Evolutionary conservation across 225 moss, liverwort and hornwort species (phyloP).

Genomic region (Antitrichia curtipendula): DNA sequence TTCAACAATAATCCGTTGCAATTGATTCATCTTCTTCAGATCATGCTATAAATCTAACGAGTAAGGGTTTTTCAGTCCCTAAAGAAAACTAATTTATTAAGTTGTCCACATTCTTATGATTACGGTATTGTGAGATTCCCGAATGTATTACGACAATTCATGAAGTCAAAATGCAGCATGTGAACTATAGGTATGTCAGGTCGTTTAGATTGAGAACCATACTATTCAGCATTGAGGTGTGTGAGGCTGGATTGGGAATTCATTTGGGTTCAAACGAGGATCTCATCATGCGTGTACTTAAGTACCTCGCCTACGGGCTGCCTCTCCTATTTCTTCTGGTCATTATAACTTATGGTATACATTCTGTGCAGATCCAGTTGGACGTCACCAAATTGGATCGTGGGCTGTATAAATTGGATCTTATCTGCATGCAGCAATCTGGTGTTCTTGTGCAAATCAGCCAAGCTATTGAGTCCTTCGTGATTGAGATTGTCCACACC

Average conservation of each 20-base stretch:
- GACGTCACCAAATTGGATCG: conserved; percentile 18
- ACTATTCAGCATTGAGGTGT: neutral
- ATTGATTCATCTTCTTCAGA: neutral
- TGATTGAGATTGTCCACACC: conserved; percentile 26
- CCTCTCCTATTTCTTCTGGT: neutral
- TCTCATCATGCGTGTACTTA: neutral
- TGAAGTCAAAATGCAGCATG: neutral
- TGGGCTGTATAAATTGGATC: conserved; percentile 20
- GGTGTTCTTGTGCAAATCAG: conserved; percentile 11
- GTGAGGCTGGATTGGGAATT: neutral
- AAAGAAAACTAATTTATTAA: neutral
- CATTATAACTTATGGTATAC: neutral
- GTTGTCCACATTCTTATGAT: neutral
- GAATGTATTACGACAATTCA: neutral
- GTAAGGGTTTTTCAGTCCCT: neutral
- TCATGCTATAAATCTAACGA: neutral
- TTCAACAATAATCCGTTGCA: neutral
- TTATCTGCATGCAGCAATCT: conserved; percentile 8
- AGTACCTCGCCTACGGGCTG: neutral
- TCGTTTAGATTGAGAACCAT: neutral
- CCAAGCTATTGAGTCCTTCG: conserved; percentile 25
- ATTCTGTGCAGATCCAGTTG: conserved; percentile 11
- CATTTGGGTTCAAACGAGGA: neutral
- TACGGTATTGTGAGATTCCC: neutral
- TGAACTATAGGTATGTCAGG: neutral